These are phyloP conservation scores for Pythium apleroticum DNA, from an alignment of 352 stramenopile genomes.

Conservation along the genomic window DNA sequence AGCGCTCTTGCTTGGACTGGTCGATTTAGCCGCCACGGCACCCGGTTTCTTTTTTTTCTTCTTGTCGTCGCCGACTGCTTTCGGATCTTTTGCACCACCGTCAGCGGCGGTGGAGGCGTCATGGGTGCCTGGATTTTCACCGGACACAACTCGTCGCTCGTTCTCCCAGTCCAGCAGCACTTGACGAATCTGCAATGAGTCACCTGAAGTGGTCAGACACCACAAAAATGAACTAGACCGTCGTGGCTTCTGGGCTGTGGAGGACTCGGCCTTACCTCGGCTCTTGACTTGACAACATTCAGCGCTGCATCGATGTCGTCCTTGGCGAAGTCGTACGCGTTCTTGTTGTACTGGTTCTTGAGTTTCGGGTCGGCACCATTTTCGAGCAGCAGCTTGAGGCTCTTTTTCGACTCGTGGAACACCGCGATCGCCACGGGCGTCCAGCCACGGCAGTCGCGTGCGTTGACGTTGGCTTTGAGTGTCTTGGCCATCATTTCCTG, in stretches of 20 bases:
- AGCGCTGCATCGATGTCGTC: constrained; percentile 85
- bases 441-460: constrained; percentile 83
- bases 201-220: neutral
- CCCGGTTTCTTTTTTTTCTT: constrained; percentile 3
- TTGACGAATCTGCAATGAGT: constrained; percentile 48
- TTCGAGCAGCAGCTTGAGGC: constrained; percentile 66
- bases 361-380: constrained; percentile 79
- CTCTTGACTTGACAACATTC: constrained; percentile 76
- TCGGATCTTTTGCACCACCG: neutral
- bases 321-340: constrained; percentile 86
- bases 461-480: constrained; percentile 70
- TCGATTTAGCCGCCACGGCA: neutral
- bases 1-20: neutral
- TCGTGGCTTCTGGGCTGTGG: no score
- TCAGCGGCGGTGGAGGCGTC: neutral
- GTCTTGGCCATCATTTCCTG: constrained; percentile 43
- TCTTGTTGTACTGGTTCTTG: constrained; percentile 92
- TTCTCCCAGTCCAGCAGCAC: constrained; percentile 72
- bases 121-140: neutral
- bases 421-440: constrained; percentile 82
- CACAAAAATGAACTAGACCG: neutral
- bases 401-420: constrained; percentile 85
- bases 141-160: constrained; percentile 32
- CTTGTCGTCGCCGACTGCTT: neutral
- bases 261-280: constrained; percentile 37